These are phyloP conservation scores for Canna indica DNA, from an alignment of 176 grass and related monocot genomes.

Conservation along the genomic window DNA sequence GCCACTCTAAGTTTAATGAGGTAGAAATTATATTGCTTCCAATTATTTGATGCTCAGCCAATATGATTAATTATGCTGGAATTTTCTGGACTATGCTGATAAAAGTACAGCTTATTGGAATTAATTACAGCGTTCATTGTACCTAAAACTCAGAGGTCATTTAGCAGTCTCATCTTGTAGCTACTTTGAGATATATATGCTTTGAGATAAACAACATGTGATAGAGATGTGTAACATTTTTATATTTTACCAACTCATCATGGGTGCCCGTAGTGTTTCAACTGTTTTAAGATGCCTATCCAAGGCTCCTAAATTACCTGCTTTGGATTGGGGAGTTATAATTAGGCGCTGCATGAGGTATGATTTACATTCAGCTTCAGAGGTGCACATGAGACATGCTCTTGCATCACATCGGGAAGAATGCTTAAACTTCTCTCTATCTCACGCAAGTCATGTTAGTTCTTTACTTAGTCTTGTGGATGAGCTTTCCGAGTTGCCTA, in stretches of 20 bases:
- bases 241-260: slow-evolving; percentile 19
- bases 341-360: slow-evolving; percentile 62
- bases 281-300: slow-evolving; percentile 74
- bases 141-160: not conserved
- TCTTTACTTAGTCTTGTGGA: slow-evolving; percentile 66
- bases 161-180: not conserved
- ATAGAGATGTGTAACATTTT: slow-evolving; percentile 14
- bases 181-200: not conserved
- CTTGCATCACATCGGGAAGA: slow-evolving; percentile 43
- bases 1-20: too few species aligned
- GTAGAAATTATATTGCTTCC: not conserved
- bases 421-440: slow-evolving; percentile 68
- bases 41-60: not conserved
- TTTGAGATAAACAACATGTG: not conserved
- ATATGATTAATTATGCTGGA: not conserved
- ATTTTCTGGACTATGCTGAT: not conserved
- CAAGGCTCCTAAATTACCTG: slow-evolving; percentile 61
- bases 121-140: not conserved
- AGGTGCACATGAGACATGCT: slow-evolving; percentile 22
- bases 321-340: slow-evolving; percentile 69
- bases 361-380: slow-evolving; percentile 34
- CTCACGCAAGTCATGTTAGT: slow-evolving; percentile 58
- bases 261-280: slow-evolving; percentile 45
- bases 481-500: slow-evolving; percentile 66
- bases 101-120: not conserved